phyloP scores from a whole-genome alignment of 768 basidiomycete species.

The Termitomyces sp. region DNA sequence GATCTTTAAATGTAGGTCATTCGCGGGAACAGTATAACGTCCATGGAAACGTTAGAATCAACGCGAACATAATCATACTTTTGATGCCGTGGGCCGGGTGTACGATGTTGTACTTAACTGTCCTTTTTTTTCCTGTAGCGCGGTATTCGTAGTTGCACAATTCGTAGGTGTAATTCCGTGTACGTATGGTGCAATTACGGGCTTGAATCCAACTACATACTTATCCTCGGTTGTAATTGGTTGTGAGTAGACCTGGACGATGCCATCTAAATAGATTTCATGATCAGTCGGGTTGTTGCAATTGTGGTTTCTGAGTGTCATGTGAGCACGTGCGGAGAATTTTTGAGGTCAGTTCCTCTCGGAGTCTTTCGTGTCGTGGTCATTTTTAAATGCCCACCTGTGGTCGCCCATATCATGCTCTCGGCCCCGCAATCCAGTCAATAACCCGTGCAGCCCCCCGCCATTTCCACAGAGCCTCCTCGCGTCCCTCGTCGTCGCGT shows the following conservation, averaged over 20 bases:
- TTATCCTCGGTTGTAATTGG: too few species aligned
- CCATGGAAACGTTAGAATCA: constrained; percentile 85
- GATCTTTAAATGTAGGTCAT: constrained; percentile 61
- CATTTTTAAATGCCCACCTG: constrained; percentile 18
- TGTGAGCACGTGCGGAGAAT: constrained; percentile 8
- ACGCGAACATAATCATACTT: constrained; percentile 25
- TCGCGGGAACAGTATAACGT: constrained; percentile 93
- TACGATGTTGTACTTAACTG: not conserved
- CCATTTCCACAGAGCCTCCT: not conserved
- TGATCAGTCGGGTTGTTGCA: not conserved
- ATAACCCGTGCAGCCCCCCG: constrained; percentile 9
- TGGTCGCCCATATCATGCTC: constrained; percentile 14
- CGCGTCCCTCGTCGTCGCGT: constrained; percentile 6
- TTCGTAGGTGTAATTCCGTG: not conserved
- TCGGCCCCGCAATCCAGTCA: constrained; percentile 14
- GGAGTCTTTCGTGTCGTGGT: too few species aligned
- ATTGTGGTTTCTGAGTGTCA: not conserved
- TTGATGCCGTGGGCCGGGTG: constrained; percentile 5
- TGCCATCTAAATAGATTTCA: too few species aligned
- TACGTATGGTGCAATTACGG: not conserved
- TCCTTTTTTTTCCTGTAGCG: not conserved
- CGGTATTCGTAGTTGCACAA: not conserved
- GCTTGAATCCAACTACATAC: not conserved
- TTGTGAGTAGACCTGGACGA: not conserved
- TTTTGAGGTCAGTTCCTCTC: not conserved